Evolutionary conservation across 2,329 filamentous ascomycete genomes (phyloP).

Genomic region (Cladosporium sp.): DNA sequence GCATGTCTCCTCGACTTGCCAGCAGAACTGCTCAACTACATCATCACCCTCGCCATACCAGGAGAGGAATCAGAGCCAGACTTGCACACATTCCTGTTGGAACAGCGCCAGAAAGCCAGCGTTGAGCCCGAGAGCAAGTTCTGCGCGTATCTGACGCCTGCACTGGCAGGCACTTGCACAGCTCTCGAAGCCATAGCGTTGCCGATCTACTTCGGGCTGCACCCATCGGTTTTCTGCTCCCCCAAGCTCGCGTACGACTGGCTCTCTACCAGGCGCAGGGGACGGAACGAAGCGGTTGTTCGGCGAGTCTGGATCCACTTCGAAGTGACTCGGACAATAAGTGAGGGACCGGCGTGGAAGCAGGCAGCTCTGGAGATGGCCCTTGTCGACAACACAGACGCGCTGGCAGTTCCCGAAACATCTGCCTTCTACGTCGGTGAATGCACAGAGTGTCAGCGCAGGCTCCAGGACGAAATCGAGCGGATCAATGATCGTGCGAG

Average conservation of each 20-base stretch:
- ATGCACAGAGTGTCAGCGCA: background rate
- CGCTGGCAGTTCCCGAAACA: background rate
- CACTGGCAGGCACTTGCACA: background rate
- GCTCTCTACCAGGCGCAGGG: background rate
- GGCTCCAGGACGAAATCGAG: background rate
- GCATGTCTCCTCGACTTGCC: background rate
- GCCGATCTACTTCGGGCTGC: background rate
- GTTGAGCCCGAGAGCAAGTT: background rate
- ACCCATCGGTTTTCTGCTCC: background rate
- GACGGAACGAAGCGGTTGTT: background rate
- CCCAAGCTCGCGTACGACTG: background rate
- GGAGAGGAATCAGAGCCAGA: background rate
- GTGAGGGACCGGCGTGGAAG: too few species aligned
- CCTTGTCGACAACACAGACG: background rate
- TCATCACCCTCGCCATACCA: too few species aligned
- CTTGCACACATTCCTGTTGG: background rate
- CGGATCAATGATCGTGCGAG: background rate
- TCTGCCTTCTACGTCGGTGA: background rate
- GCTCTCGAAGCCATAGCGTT: background rate
- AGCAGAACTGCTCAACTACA: background rate
- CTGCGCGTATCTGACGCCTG: background rate
- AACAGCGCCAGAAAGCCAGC: background rate
- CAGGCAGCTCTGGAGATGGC: background rate
- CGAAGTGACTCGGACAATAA: background rate
- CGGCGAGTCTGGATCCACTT: background rate